Base-by-base conservation (phyloP, 805 yeast species). In the Yarrowia bubula region DNA sequence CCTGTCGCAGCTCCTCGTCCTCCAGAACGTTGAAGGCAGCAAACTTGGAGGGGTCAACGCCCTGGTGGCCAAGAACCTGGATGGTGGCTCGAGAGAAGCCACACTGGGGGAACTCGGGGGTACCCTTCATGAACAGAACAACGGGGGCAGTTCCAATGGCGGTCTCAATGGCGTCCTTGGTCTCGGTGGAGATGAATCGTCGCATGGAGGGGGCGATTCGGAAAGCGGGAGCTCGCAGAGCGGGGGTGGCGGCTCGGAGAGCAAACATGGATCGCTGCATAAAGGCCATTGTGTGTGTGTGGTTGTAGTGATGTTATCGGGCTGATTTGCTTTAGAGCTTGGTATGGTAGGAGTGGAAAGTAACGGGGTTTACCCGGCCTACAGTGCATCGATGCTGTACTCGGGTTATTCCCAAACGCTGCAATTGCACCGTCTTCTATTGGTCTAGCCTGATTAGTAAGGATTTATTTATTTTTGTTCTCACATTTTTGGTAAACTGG, bases 1-100 rank as follows among this genome's bases (percentile, higher is more conserved):
- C 99, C 55, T 90, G 86, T 78, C 99, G 89, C 68, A 95, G 83
- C 72, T 95, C 98, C 2, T 88, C 86, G 75, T 95, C 99, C 77
- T 95, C 98, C 70, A 95, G 80, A 0, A 95, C 99, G 74, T 95
- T 93, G 78, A 89, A 95, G 18, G 98, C 98, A 44, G 98, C 98
- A 79, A 95, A 95, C 77, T 95, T 93, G 32, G 79, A 83, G 9
- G 99, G 99, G 76, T 95, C 97, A 18, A 95, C 98, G 66, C 99
- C 99, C 75, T 93, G 96, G 74, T 91, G 93, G 13, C 99, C 98
- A 67, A 95, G 82, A 61, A 92, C 83, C 74, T 90, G 95, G 70
- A 95, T 92, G 11, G 98, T 89, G 64, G 97, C 96, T 74, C 97
- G 85, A 11, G 98, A 92, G 73, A 95, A 95, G 0, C 99, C 99